Evolutionary conservation across 2,329 filamentous ascomycete species (phyloP).

Genomic region (Cercospora janseana): DNA sequence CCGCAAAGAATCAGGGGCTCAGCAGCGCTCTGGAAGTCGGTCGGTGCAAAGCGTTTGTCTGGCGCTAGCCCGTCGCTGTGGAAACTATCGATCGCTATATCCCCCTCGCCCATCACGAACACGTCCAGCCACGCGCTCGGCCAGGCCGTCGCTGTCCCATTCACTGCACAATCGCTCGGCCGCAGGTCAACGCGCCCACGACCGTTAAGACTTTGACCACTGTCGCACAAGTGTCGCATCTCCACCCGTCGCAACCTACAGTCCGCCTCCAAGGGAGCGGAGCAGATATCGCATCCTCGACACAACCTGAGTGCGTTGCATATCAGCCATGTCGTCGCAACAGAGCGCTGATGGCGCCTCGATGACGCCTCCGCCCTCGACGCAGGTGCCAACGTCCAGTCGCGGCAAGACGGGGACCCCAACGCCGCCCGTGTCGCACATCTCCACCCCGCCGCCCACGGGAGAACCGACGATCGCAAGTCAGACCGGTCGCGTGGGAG

Average conservation of each 20-base stretch:
- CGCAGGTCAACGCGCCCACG: background rate
- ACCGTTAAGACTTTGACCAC: background rate
- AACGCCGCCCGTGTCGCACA: conserved; percentile 51
- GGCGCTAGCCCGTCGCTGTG: too few species aligned
- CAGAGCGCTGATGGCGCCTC: conserved; percentile 8
- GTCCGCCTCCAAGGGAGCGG: background rate
- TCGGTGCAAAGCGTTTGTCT: background rate
- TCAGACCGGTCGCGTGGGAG: conserved; percentile 19
- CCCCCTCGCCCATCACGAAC: background rate
- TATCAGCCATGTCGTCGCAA: conserved; percentile 2
- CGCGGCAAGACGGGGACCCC: conserved; percentile 47
- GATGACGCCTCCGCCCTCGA: conserved; percentile 64
- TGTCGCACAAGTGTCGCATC: background rate
- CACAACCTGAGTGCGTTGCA: background rate
- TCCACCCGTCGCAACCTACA: background rate
- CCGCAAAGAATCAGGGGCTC: too few species aligned
- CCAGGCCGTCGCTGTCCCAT: background rate
- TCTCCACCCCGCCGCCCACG: conserved; percentile 52
- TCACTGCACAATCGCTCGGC: background rate
- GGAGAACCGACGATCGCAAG: conserved; percentile 25
- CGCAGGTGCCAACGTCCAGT: conserved; percentile 48
- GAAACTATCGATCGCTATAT: background rate
- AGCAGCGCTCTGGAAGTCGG: too few species aligned
- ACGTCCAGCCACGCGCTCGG: background rate
- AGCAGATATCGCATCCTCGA: background rate